Evolutionary conservation across 345 rosid species (phyloP).

Genomic region (Firmiana major): DNA sequence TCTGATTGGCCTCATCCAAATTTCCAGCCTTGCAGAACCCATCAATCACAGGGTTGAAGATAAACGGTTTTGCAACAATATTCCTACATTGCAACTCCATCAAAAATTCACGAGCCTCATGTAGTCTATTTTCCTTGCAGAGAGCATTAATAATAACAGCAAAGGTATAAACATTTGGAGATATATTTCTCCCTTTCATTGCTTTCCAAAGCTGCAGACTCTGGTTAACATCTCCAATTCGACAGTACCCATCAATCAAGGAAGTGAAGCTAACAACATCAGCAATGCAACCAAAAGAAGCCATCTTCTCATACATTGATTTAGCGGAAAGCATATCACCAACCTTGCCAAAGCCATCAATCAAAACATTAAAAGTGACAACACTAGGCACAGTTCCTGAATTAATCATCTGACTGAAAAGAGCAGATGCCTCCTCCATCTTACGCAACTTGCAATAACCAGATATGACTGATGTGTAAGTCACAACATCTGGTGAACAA

Average conservation of each 20-base stretch:
- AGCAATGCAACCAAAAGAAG: constrained; percentile 43
- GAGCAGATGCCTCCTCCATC: constrained; percentile 55
- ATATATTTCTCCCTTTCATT: constrained; percentile 51
- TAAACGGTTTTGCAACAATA: constrained; percentile 56
- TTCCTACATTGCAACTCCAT: constrained; percentile 44
- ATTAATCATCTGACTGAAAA: constrained; percentile 57
- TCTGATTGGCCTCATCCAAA: constrained; percentile 69
- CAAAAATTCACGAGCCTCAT: constrained; percentile 71
- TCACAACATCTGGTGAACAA: constrained; percentile 52
- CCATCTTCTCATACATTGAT: constrained; percentile 47
- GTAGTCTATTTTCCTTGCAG: constrained; percentile 67
- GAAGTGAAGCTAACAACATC: constrained; percentile 80
- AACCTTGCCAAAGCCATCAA: constrained; percentile 76
- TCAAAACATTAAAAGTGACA: constrained; percentile 73
- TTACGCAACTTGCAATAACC: constrained; percentile 70
- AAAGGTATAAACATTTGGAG: constrained; percentile 70
- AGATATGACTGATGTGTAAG: constrained; percentile 68
- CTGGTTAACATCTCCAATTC: constrained; percentile 56
- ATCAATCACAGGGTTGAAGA: constrained; percentile 90
- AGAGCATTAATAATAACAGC: constrained; percentile 61
- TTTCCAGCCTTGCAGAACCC: constrained; percentile 92
- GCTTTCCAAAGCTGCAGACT: constrained; percentile 66
- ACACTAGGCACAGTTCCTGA: constrained; percentile 49
- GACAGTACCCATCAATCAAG: constrained; percentile 81
- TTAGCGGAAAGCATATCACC: constrained; percentile 55